phyloP scores from a whole-genome alignment of 768 basidiomycete species.

The Suillus ampliporus region DNA sequence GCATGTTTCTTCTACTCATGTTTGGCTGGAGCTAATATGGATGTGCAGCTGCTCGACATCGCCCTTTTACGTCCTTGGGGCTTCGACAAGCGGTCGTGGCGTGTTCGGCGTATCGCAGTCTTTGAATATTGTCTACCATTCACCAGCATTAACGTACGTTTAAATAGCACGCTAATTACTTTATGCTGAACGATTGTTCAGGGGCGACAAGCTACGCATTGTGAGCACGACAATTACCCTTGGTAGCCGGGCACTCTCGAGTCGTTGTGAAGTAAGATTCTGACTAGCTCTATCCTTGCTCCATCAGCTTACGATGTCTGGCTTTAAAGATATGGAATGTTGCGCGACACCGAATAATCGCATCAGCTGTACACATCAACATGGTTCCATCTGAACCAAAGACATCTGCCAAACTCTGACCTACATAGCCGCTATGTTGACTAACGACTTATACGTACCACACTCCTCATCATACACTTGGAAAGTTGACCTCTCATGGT shows the following conservation, averaged over 20 bases:
- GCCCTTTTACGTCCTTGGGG: slow-evolving; percentile 42
- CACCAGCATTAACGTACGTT: slow-evolving; percentile 45
- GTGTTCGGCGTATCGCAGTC: slow-evolving; percentile 48
- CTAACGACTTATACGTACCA: not conserved
- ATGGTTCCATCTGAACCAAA: slow-evolving; percentile 49
- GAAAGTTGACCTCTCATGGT: not conserved
- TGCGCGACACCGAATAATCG: slow-evolving; percentile 55
- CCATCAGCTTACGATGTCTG: not conserved
- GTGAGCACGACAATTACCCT: slow-evolving; percentile 57
- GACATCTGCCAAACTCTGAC: slow-evolving; percentile 26
- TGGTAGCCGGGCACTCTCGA: slow-evolving; percentile 52
- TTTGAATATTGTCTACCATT: slow-evolving; percentile 53
- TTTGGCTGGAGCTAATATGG: not conserved
- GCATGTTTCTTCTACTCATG: slow-evolving; percentile 32
- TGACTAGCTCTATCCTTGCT: not conserved
- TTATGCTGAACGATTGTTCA: slow-evolving; percentile 19
- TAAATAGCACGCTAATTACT: not conserved
- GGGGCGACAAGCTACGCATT: slow-evolving; percentile 56
- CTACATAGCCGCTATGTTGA: not conserved
- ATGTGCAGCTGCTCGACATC: slow-evolving; percentile 47
- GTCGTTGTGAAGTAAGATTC: slow-evolving; percentile 52
- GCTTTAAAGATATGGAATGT: slow-evolving; percentile 58
- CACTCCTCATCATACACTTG: not conserved
- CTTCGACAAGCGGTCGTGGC: slow-evolving; percentile 34
- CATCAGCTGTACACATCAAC: slow-evolving; percentile 60